Evolutionary conservation across 495 filamentous ascomycete species (phyloP).

Genomic region (Hypoxylon intermedium): DNA sequence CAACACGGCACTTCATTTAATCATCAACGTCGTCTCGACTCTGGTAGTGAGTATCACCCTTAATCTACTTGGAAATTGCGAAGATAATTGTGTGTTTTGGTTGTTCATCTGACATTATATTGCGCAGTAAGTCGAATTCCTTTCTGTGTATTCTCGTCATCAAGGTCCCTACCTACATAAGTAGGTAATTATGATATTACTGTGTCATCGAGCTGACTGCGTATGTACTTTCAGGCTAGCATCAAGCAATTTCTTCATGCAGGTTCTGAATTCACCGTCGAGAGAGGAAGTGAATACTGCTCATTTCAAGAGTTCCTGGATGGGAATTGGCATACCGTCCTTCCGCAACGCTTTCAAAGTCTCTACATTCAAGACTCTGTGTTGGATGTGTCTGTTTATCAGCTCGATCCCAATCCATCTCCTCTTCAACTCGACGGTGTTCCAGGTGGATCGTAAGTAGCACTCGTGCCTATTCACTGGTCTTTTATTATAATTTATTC

Average conservation of each 20-base stretch:
- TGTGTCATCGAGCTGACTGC: not conserved
- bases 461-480: not conserved
- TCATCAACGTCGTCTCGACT: slow-evolving; percentile 36
- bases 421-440: slow-evolving; percentile 38
- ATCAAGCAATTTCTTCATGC: slow-evolving; percentile 51
- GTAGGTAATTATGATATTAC: no score
- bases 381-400: slow-evolving; percentile 35
- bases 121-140: slow-evolving; percentile 2
- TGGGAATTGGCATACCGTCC: slow-evolving; percentile 53
- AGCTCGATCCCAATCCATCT: slow-evolving; percentile 45
- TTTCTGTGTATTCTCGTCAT: not conserved
- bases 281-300: slow-evolving; percentile 49
- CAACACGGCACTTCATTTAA: slow-evolving; percentile 30
- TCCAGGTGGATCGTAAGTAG: slow-evolving; percentile 36
- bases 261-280: slow-evolving; percentile 49
- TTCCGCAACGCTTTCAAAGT: slow-evolving; percentile 46
- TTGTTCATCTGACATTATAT: slow-evolving; percentile 4
- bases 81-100: not conserved
- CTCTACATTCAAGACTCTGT: slow-evolving; percentile 30
- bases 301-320: slow-evolving; percentile 44
- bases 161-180: no score
- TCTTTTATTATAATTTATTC: not conserved
- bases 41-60: slow-evolving; percentile 30
- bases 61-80: not conserved
- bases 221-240: slow-evolving; percentile 25